Percentiles rank a stretch among this genome's conserved stretches.
phyloP scores from a whole-genome alignment of 108 stramenopile species.

The Nannochloropsis oceanica region DNA sequence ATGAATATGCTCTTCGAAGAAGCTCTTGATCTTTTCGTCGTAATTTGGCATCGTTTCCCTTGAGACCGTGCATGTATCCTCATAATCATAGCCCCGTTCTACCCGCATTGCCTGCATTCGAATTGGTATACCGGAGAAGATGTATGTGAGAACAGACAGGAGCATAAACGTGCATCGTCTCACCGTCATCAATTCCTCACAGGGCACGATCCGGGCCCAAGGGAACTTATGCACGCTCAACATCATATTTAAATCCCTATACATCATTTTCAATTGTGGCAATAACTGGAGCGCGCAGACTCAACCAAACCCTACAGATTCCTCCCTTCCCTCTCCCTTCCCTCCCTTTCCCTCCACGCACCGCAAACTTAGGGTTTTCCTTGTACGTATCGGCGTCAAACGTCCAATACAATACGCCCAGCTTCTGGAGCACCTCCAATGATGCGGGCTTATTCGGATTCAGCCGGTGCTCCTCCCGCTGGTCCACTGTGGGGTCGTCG shows the following conservation, averaged over 20 bases:
- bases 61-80: constrained; percentile 75
- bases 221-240: no score
- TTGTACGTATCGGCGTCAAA: background rate
- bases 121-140: no score
- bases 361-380: background rate
- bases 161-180: no score
- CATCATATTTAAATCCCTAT: no score
- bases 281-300: no score
- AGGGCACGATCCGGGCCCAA: no score
- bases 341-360: background rate
- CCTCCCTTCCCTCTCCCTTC: background rate
- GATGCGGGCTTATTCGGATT: constrained; percentile 1
- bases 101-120: background rate
- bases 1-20: constrained; percentile 94
- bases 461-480: constrained; percentile 6
- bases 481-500: constrained; percentile 12
- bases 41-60: constrained; percentile 74
- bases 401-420: background rate
- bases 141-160: no score
- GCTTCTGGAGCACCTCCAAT: background rate
- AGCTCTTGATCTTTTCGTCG: constrained; percentile 72
- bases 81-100: constrained; percentile 57
- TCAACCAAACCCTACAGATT: no score
- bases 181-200: no score
- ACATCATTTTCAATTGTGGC: no score